phyloP scores from a whole-genome alignment of 306 rosid species.

The Carpinus viminea region DNA sequence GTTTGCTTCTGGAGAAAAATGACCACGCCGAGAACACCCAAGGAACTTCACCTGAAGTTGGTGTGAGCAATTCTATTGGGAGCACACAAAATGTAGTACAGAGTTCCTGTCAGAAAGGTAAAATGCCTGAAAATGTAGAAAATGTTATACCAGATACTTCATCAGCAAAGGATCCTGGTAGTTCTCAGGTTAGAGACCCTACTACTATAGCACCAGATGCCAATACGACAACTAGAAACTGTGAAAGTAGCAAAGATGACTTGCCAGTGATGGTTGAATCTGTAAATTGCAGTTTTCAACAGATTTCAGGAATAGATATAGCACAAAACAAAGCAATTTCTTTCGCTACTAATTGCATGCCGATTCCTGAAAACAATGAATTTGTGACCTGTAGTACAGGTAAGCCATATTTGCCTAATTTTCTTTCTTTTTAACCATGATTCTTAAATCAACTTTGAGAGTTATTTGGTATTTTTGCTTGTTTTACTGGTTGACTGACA shows the following conservation, averaged over 20 bases:
- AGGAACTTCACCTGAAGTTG: conserved; percentile 40
- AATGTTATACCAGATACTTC: conserved; percentile 39
- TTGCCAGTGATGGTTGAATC: conserved; percentile 25
- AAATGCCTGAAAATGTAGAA: conserved; percentile 26
- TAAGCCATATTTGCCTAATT: conserved; percentile 28
- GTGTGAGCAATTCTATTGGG: conserved; percentile 27
- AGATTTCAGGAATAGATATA: conserved; percentile 28
- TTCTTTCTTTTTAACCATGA: not conserved
- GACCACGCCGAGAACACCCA: conserved; percentile 25
- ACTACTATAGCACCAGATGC: conserved; percentile 17
- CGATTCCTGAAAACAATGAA: conserved; percentile 28
- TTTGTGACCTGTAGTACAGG: conserved; percentile 48
- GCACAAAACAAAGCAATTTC: conserved; percentile 23
- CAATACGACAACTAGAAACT: conserved; percentile 2
- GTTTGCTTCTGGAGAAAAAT: conserved; percentile 33
- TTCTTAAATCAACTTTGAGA: not conserved
- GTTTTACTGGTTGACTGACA: conserved; percentile 6
- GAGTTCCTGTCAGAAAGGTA: conserved; percentile 28
- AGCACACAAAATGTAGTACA: conserved; percentile 24
- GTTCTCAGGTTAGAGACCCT: conserved; percentile 43
- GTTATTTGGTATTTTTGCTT: conserved; percentile 23
- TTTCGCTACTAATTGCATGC: conserved; percentile 20
- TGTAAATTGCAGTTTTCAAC: conserved; percentile 31
- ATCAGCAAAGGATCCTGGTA: conserved; percentile 33
- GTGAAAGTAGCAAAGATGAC: conserved; percentile 24